Evolutionary conservation across 768 basidiomycete species (phyloP), one percentile per base, ranked within the genome.

Genomic region (Naganishia vaughanmartiniae): DNA sequence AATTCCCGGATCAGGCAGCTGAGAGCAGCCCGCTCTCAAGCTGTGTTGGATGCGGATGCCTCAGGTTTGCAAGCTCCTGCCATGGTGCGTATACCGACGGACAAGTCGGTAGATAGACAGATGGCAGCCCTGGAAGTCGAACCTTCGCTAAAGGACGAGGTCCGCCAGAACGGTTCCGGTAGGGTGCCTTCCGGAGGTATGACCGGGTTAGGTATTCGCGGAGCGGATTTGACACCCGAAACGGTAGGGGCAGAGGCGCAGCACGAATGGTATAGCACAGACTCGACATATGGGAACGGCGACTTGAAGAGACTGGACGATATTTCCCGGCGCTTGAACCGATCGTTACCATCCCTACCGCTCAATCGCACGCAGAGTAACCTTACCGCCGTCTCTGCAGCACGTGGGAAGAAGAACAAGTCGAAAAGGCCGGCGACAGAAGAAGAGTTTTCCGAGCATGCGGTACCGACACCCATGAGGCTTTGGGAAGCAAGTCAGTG

Each of bases 401-500:
- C 4, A 2, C 60, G 11, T 34, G 26, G 42, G 4, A 42, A 63
- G 42, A 63, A 63, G 24, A 34, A 34, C 39, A 63, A n/a, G 24
- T 26, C 24, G 39, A 63, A 63, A 45, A 51, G 54, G 30, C 46
- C 36, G n/a, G 31, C 51, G 15, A 53, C 60, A 57, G 46, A 72
- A 51, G 54, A 63, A 12, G 66, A 67, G 28, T 72, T 72, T 46
- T 72, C 71, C 0, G 71, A 67, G n/a, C 28, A 66, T 19, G 48
- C 30, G 30, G 46, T 72, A 0, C 66, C 66, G 11, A 66, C 67
- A 1, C 54, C 54, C 2, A 63, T 67, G 45, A 12, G 55, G 36
- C 51, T 72, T 4, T 67, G 66, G 71, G 71, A 72, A 33, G 71
- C 71, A 11, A 58, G 65, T 42, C 66, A 68, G 19, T 67, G 71